Evolutionary conservation across 495 filamentous ascomycete species (phyloP), one percentile per base, ranked within the genome.

Genomic region (Podospora tetraspora): DNA sequence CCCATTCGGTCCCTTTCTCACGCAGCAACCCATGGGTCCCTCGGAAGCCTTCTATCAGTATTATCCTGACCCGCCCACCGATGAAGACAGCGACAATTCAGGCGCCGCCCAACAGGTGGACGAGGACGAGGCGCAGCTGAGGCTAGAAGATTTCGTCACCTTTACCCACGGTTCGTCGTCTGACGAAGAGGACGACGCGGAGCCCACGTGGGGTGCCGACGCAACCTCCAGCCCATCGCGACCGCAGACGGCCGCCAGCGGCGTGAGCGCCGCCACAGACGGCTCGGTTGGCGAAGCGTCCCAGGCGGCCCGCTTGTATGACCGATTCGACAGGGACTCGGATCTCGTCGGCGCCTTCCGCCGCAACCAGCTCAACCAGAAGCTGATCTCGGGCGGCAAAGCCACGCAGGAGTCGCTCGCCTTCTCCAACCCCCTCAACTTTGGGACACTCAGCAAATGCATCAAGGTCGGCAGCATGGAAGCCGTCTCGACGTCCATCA

Each of bases 321-420:
- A 87, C 86, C 64, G 91, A 92, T 67, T 86, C 93, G 87, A 90
- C 58, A 77, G 76, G 64, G 82, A 84, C 71, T 82, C 85, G 58
- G 86, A 87, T 63, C 84, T 89, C 52, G 90, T 93, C 68, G 90
- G 89, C 34, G 89, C 91, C 9, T 95, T 94, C 80, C 90, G 91
- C 57, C 86, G 87, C 52, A 91, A 93, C 73, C 90, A 94, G 76
- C 87, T 86, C 73, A 87, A 89, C 67, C 89, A 91, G 73, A 85
- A 90, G 70, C 84, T 90, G 43, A 82, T 91, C 66, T 81, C 86
- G 69, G 87, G 87, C 75, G 85, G 87, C 68, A 82, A 84, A 69
- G 78, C 80, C 59, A 83, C 79, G 62, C 79, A 83, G 19, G 85
- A 84, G 24, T 84, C 83, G 9, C 79, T 86, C 29, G 83, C 81